phyloP scores from a whole-genome alignment of 2,329 filamentous ascomycete species.

The Diplodia corticola region DNA sequence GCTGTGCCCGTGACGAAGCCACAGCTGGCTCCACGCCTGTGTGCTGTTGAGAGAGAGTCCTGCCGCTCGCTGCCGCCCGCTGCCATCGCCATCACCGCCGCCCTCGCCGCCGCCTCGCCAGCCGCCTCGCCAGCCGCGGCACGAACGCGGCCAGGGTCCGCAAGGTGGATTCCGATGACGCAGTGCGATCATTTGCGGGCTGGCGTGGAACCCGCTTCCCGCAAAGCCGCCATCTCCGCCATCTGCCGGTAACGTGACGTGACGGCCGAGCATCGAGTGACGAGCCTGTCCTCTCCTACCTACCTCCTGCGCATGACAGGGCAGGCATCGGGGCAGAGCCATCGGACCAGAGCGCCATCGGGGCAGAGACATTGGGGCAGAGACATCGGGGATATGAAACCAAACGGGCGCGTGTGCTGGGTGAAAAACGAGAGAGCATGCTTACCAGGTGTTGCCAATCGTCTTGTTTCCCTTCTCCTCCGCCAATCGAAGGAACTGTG shows the following conservation, averaged over 20 bases:
- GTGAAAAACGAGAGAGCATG: slow-evolving; percentile 41
- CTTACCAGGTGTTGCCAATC: slow-evolving; percentile 90
- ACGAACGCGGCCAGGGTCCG: slow-evolving; percentile 16
- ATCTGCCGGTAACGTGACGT: slow-evolving; percentile 19
- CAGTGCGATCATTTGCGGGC: slow-evolving; percentile 3
- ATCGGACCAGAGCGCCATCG: too few species aligned
- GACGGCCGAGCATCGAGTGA: not conserved
- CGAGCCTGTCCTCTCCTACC: too few species aligned
- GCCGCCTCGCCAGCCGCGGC: slow-evolving; percentile 2
- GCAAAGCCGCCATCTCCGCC: not conserved
- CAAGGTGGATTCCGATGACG: slow-evolving; percentile 10
- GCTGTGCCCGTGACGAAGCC: slow-evolving; percentile 20
- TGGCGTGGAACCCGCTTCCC: slow-evolving; percentile 6
- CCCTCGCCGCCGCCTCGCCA: not conserved
- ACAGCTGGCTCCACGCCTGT: slow-evolving; percentile 4
- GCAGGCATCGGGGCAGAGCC: not conserved
- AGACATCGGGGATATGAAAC: slow-evolving; percentile 4
- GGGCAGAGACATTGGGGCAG: not conserved
- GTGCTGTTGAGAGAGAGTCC: not conserved
- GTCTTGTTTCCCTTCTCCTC: slow-evolving; percentile 88
- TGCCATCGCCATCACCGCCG: not conserved
- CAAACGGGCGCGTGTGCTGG: slow-evolving; percentile 19
- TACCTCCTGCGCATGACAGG: not conserved
- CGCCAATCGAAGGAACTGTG: slow-evolving; percentile 88
- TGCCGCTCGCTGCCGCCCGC: not conserved